These are phyloP conservation scores for Solanum peruvianum DNA, from an alignment of 257 asterid species.

Conservation along the genomic window DNA sequence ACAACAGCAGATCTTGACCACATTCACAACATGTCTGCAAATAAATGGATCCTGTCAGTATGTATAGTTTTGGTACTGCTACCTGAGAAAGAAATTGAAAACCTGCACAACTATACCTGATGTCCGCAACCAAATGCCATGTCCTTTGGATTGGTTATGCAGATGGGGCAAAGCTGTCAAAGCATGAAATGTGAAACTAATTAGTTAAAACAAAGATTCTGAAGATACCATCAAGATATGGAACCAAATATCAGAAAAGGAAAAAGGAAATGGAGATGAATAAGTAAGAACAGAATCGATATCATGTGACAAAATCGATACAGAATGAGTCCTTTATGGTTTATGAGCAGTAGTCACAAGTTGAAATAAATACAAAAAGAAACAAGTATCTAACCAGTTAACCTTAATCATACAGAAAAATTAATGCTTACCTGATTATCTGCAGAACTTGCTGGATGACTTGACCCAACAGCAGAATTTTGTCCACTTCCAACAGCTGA, in stretches of 20 bases:
- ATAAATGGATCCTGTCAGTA: neutral
- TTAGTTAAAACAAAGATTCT: neutral
- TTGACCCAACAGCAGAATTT: slow-evolving; percentile 16
- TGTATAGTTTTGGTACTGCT: neutral
- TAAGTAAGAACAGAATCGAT: neutral
- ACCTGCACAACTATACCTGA: slow-evolving; percentile 39
- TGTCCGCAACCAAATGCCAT: slow-evolving; percentile 99
- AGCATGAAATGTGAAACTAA: neutral
- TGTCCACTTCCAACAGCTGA: slow-evolving; percentile 10
- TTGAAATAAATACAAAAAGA: neutral
- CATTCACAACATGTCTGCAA: slow-evolving; percentile 79
- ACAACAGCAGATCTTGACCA: slow-evolving; percentile 48
- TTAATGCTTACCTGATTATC: slow-evolving; percentile 47
- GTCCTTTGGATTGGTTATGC: slow-evolving; percentile 60
- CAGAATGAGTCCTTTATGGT: neutral
- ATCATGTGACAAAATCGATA: neutral
- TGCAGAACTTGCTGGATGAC: slow-evolving; percentile 40
- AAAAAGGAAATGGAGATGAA: neutral
- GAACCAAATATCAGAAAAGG: neutral
- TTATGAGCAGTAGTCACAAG: neutral
- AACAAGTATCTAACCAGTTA: neutral
- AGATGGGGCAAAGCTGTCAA: slow-evolving; percentile 81
- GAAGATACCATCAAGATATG: neutral
- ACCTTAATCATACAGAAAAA: neutral
- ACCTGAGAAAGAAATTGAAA: neutral